Conservation (phyloP, 2,329 filamentous ascomycete species). For the Beauveria rudraprayagi region DNA sequence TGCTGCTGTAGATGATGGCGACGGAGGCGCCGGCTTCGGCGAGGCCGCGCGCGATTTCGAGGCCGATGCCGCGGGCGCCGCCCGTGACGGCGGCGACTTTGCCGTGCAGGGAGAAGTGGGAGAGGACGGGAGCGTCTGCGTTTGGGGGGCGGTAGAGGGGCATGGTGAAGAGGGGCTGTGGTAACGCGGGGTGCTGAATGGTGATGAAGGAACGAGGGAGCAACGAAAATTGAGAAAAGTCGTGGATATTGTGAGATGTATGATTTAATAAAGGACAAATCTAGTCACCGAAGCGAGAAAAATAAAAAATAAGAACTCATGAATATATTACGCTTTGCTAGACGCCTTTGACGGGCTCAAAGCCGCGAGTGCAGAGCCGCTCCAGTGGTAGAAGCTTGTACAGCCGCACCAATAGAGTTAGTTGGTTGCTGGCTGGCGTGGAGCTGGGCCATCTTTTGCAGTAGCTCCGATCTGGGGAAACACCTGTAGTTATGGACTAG, state of each 20-base stretch:
- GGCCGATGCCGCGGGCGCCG: conserved; percentile 14
- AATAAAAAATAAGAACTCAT: no score
- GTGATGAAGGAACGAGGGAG: background rate
- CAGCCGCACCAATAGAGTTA: conserved; percentile 3
- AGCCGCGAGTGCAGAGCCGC: background rate
- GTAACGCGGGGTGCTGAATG: background rate
- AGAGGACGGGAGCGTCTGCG: conserved; percentile 5
- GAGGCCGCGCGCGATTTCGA: conserved; percentile 14
- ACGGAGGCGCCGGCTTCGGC: conserved; percentile 13
- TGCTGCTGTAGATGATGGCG: conserved; percentile 15
- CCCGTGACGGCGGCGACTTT: conserved; percentile 10
- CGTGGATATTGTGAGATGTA: no score
- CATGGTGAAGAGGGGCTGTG: background rate
- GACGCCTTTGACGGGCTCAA: background rate
- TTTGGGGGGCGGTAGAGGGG: conserved; percentile 7
- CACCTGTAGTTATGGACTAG: background rate
- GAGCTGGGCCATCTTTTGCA: background rate
- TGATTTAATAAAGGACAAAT: no score
- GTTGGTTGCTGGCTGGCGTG: background rate
- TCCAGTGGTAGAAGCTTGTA: background rate
- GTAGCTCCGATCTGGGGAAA: background rate
- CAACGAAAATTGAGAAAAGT: background rate
- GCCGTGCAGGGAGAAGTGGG: conserved; percentile 5
- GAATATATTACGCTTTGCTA: no score
- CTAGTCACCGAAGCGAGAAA: no score